A percentile compares a stretch with the other conserved stretches of the same genome.
Evolutionary conservation across 2,329 filamentous ascomycete genomes (phyloP).

Genomic region (Cladosporium oxysporum): DNA sequence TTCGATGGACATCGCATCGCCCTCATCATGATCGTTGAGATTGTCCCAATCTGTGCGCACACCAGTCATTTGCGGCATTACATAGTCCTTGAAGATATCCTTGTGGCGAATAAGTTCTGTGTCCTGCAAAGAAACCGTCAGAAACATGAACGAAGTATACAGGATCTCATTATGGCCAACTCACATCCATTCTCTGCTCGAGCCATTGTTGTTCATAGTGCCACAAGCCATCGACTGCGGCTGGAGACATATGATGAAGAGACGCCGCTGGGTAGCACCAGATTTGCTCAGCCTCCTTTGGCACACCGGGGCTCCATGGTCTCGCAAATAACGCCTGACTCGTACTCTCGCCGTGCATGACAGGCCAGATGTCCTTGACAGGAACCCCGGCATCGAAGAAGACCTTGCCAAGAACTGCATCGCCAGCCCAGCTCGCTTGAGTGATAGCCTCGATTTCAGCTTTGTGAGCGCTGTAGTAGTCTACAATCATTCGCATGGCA

Average conservation of each 20-base stretch:
- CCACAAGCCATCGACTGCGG: conserved; percentile 32
- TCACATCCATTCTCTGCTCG: conserved; percentile 19
- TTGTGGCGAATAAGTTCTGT: conserved; percentile 22
- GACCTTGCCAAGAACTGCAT: conserved; percentile 54
- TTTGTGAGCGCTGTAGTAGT: conserved; percentile 45
- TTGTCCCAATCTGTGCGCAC: conserved; percentile 33
- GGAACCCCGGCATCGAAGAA: conserved; percentile 48
- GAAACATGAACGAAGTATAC: not conserved
- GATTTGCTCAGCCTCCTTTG: not conserved
- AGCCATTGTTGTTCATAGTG: conserved; percentile 35
- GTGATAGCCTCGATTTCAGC: conserved; percentile 45
- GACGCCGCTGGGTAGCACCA: not conserved
- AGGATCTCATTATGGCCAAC: not conserved
- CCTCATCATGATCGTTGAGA: conserved; percentile 24
- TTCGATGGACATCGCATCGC: conserved; percentile 1
- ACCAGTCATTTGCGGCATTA: conserved; percentile 26
- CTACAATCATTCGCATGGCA: conserved; percentile 36
- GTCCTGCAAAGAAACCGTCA: not conserved
- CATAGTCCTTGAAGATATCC: conserved; percentile 30
- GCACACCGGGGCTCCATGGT: not conserved
- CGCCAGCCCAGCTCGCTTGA: conserved; percentile 54
- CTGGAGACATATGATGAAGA: conserved; percentile 33
- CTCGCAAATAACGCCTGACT: not conserved
- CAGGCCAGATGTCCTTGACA: conserved; percentile 44
- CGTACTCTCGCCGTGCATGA: not conserved